Evolutionary conservation across 768 basidiomycete genomes (phyloP).

Genomic region (Tricholoma furcatifolium): DNA sequence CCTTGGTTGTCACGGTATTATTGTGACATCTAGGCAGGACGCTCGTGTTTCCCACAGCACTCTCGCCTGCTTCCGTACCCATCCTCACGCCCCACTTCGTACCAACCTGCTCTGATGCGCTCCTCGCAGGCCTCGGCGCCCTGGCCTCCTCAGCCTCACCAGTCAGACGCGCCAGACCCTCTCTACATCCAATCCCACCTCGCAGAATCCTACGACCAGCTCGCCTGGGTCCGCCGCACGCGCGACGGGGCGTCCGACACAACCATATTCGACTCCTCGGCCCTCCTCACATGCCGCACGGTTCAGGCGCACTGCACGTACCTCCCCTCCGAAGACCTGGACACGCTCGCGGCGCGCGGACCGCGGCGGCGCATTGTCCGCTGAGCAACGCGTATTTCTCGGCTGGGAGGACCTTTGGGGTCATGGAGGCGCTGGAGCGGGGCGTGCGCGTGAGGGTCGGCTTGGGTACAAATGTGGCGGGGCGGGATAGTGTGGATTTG

Average conservation of each 20-base stretch:
- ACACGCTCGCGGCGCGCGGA: constrained; percentile 47
- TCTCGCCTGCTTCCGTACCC: too few relatives aligned
- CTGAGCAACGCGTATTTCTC: constrained; percentile 90
- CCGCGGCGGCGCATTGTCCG: constrained; percentile 83
- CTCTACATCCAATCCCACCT: constrained; percentile 78
- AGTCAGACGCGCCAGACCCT: constrained; percentile 26
- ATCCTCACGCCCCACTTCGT: too few relatives aligned
- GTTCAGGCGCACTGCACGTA: constrained; percentile 92
- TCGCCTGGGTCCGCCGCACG: constrained; percentile 65
- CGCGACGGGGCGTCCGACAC: constrained; percentile 62
- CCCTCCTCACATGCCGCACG: constrained; percentile 61
- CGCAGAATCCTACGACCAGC: constrained; percentile 75
- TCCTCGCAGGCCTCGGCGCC: constrained; percentile 61
- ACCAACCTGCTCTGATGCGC: constrained; percentile 79
- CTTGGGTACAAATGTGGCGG: constrained; percentile 83
- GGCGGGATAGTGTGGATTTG: constrained; percentile 82
- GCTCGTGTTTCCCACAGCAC: too few relatives aligned
- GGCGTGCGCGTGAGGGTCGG: constrained; percentile 75
- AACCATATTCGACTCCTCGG: constrained; percentile 64
- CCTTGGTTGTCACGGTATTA: too few relatives aligned
- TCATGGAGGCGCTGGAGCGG: constrained; percentile 66
- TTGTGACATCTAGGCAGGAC: too few relatives aligned
- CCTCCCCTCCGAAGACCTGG: constrained; percentile 50
- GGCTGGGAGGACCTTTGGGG: constrained; percentile 53
- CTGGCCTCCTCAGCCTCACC: constrained; percentile 39